Base-by-base conservation (phyloP, 768 basidiomycete species). In the Leccinellum rugosiceps region DNA sequence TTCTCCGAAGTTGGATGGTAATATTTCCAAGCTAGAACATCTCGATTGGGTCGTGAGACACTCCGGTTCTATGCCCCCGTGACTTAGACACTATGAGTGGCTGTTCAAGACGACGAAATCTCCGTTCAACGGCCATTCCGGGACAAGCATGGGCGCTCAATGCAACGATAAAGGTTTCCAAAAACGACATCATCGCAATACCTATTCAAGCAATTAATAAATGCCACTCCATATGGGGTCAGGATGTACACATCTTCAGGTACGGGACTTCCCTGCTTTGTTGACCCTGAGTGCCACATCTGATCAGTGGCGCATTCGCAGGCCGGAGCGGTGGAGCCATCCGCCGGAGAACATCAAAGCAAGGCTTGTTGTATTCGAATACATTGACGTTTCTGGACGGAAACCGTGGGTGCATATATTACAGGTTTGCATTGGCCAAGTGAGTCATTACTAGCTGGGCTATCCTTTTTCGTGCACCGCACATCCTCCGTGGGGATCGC, bases 151-250 rank as follows among this genome's bases (percentile, higher is more conserved):
- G 75, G n/a, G 58, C 58, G 50, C 59, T 60, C 55, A 63, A 73
- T 30, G 56, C 57, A n/a, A 63, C 61, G 52, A 74, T 83, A 58
- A 71, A 67, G 56, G 65, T 83, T 45, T 65, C 75, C 53, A 74
- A 75, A 62, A 77, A 83, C 48, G 83, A 86, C 61, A 78, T 80
- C 59, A 76, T 88, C 65, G 80, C 80, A 2, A 76, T 90, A 50
- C 82, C 83, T 7, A 81, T 85, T 49, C 77, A 80, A 60, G 79
- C 82, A 1, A 77, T 86, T 65, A 87, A 91, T 69, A 79, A 80
- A 63, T 76, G 74, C 59, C 55, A 56, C 52, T 73, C 71, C 31
- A 71, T 86, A 19, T 92, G 87, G 83, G 88, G 89, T 14, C 75
- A 75, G 26, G 86, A 91, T 65, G 85, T 86, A n/a, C 66, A 75